Evolutionary conservation across 176 grass and related monocot species (phyloP).

Genomic region (Leersia perrieri): DNA sequence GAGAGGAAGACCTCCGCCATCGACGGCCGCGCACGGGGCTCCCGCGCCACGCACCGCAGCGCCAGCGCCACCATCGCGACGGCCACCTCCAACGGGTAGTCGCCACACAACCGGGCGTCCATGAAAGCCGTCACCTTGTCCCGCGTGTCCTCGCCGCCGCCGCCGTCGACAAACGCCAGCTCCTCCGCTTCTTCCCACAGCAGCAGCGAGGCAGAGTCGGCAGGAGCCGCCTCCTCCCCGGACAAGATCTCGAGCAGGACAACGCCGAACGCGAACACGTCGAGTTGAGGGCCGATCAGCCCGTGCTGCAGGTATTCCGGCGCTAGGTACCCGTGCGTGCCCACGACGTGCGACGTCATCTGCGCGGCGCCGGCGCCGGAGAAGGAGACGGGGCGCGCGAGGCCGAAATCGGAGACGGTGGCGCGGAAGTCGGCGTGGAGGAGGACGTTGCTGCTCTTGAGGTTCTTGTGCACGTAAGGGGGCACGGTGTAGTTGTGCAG

Average conservation of each 20-base stretch:
- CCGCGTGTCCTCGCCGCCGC: conserved; percentile 52
- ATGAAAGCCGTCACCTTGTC: conserved; percentile 56
- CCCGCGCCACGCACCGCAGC: conserved; percentile 55
- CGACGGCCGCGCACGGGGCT: conserved; percentile 39
- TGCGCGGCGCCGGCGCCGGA: conserved; percentile 29
- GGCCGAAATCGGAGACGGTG: conserved; percentile 66
- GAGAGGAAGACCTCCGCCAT: conserved; percentile 55
- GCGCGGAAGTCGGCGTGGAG: conserved; percentile 63
- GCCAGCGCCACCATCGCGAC: conserved; percentile 61
- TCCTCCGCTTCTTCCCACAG: conserved; percentile 52
- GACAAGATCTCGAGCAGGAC: conserved; percentile 76
- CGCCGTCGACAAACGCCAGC: conserved; percentile 23
- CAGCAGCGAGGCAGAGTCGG: conserved; percentile 18
- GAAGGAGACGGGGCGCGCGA: conserved; percentile 47
- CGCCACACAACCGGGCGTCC: conserved; percentile 46
- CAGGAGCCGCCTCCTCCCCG: conserved; percentile 55
- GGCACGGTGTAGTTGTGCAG: conserved; percentile 76
- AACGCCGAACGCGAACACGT: conserved; percentile 85
- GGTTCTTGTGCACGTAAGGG: conserved; percentile 78
- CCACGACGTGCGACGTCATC: conserved; percentile 69
- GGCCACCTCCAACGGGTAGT: conserved; percentile 70
- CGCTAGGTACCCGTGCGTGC: conserved; percentile 73
- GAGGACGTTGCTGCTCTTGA: conserved; percentile 73
- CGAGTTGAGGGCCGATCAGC: conserved; percentile 63
- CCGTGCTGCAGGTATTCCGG: conserved; percentile 83